Evolutionary conservation across 1,284 basidiomycete genomes (phyloP), one percentile per base, ranked within the genome.

Genomic region (Trametes hirsuta): DNA sequence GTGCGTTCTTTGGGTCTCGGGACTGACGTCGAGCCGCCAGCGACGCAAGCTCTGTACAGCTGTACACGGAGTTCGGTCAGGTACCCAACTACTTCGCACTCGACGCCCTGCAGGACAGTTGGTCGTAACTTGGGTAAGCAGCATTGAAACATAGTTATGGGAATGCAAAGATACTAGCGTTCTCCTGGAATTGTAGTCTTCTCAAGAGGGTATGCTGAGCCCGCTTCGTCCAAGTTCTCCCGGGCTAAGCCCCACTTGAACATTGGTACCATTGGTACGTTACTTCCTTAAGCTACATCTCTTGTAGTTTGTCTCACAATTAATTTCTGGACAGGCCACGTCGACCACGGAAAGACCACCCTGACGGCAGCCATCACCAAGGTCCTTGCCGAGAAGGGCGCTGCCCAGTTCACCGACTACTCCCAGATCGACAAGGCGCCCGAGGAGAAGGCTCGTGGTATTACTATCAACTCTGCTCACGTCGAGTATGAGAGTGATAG

Each of bases 341-440:
- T 97, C 75, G 94, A 96, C 77, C 94, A 96, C 74, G 94, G 94
- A 66, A 96, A 93, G 83, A 99, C 97, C 12, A 99, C 97, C 1
- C 81, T 99, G 68, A 99, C 97, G 10, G 97, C 97, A 53, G 96
- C 97, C 63, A 99, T 99, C 76, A 99, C 97, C 72, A 99, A 95
- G 77, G 92, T 96, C 63, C 87, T 99, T 58, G 80, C 97, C 41
- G 85, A 90, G 66, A 75, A 76, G 62, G 90, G 91, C 67, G 93
- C 90, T 56, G 96, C 95, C 66, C 95, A 91, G 76, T 99, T 99
- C 79, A 93, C 97, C 67, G 97, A 97, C 84, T 99, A 99, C 81
- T 87, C 86, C 56, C 89, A 95, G 77, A 99, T 99, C 73, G 97
- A 99, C 90, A 98, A 95, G 83, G 97, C 97, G n/a, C 97, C 97